Conservation (phyloP, 805 yeast genomes). For the Ogataea neopini region DNA sequence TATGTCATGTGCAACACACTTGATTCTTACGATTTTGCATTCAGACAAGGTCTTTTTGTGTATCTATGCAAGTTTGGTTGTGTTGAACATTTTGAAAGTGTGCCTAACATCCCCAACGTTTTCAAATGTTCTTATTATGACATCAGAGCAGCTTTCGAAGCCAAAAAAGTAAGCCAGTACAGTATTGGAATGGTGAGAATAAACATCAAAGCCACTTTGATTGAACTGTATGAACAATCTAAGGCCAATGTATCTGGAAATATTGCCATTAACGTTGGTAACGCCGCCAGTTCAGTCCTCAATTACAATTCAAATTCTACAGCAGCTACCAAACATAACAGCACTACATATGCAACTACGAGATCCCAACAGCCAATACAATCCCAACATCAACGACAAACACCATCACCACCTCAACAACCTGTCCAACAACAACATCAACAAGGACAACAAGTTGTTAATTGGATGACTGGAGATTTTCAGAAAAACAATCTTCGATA, state of each 20-base stretch:
- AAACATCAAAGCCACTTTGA: constrained; percentile 25
- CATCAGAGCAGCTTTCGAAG: constrained; percentile 36
- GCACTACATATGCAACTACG: not conserved
- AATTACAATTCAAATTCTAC: not conserved
- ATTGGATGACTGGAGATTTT: constrained; percentile 22
- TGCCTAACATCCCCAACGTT: constrained; percentile 9
- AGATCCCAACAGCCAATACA: not conserved
- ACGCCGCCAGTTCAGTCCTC: not conserved
- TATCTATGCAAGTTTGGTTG: constrained; percentile 29
- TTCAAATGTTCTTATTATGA: constrained; percentile 37
- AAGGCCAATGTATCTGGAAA: not conserved
- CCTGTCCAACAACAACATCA: not conserved
- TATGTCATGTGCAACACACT: constrained; percentile 17
- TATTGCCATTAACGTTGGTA: not conserved
- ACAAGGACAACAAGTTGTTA: constrained; percentile 13
- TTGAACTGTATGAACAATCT: constrained; percentile 22
- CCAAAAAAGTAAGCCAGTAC: constrained; percentile 21
- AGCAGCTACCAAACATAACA: not conserved
- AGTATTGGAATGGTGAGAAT: constrained; percentile 14
- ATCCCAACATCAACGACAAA: not conserved
- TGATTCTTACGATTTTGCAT: constrained; percentile 3
- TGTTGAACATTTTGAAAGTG: constrained; percentile 17
- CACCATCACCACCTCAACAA: not conserved
- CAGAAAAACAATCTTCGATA: not conserved
- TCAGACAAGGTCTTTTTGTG: constrained; percentile 20